Evolutionary conservation across 768 basidiomycete species (phyloP), one percentile per base, ranked within the genome.

Genomic region (Imleria badia): DNA sequence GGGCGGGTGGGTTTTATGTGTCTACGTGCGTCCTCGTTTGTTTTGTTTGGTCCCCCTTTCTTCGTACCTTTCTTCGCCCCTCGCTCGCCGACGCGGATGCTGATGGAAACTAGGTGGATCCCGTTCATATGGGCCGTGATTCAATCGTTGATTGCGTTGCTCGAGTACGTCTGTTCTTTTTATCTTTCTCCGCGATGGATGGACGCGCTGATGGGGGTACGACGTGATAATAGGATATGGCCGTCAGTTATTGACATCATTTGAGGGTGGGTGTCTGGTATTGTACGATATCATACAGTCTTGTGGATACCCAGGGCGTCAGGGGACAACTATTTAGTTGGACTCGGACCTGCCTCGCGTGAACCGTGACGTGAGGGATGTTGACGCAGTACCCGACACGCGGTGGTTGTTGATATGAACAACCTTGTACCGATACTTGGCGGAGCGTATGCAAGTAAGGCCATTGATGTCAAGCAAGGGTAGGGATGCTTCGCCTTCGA

Each of bases 121-220:
- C 76, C 78, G 12, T 77, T 77, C 46, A 49, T 77, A 15, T 72
- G 74, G 56, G 78, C 72, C 3, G 63, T 75, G 48, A 69, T 79
- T 41, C 74, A 76, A 51, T 68, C 70, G n/a, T 63, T 76, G 7
- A 60, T 78, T 15, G 71, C 71, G 14, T 60, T 78, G 50, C 69
- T 78, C 29, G 75, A 71, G 77, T 78, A 44, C 1, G 59, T 45
- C 36, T 26, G 14, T 11, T 5, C 45, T 35, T 35, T 5, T 39
- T 7, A 31, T 36, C 19, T 29, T 34, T 17, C 22, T 35, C 7
- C 20, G 6, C 5, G 6, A 2, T 20, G 19, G 33, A n/a, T n/a
- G n/a, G n/a, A n/a, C n/a, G n/a, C n/a, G 20, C 52, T 56, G 22
- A 66, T 23, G 35, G 9, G n/a, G n/a, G n/a, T n/a, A 26, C 6